Evolutionary conservation across 129 eudicot species (phyloP).

Genomic region (Oenanthe sinensis): DNA sequence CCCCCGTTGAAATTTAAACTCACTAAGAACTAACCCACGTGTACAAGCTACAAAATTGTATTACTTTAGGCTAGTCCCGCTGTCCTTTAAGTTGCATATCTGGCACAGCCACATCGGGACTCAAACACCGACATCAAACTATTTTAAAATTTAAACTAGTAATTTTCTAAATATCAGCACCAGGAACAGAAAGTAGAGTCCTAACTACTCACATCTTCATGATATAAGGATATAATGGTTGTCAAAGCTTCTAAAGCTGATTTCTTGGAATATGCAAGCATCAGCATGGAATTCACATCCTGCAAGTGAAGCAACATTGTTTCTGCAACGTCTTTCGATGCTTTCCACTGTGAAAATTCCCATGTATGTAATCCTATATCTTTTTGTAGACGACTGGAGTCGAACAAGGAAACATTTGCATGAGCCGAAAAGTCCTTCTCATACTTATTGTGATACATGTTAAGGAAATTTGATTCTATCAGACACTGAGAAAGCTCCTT

Average conservation of each 20-base stretch:
- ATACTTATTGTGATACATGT: conserved; percentile 40
- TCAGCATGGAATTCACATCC: conserved; percentile 49
- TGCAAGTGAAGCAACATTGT: conserved; percentile 52
- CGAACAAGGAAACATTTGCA: conserved; percentile 39
- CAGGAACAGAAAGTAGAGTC: not conserved
- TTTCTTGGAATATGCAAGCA: conserved; percentile 50
- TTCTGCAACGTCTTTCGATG: conserved; percentile 52
- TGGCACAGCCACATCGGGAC: not conserved
- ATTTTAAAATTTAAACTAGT: not conserved
- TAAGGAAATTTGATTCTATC: conserved; percentile 40
- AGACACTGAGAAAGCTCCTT: conserved; percentile 62
- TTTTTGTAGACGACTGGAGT: conserved; percentile 36
- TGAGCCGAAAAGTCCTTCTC: conserved; percentile 28
- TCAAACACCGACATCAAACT: not conserved
- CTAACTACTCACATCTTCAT: conserved; percentile 51
- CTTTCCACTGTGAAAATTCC: conserved; percentile 63
- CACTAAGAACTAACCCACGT: not conserved
- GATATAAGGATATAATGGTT: conserved; percentile 40
- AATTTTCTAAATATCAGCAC: not conserved
- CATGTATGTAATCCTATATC: conserved; percentile 75
- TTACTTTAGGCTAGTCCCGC: too few species aligned
- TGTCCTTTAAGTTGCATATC: not conserved
- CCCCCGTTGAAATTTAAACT: not conserved
- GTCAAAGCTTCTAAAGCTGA: conserved; percentile 55
- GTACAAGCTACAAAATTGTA: not conserved